Percentiles rank a stretch among this genome's conserved stretches.
These are phyloP conservation scores for Tetrahymena elliotti DNA, from an alignment of 73 alveolate genomes.

Conservation along the genomic window DNA sequence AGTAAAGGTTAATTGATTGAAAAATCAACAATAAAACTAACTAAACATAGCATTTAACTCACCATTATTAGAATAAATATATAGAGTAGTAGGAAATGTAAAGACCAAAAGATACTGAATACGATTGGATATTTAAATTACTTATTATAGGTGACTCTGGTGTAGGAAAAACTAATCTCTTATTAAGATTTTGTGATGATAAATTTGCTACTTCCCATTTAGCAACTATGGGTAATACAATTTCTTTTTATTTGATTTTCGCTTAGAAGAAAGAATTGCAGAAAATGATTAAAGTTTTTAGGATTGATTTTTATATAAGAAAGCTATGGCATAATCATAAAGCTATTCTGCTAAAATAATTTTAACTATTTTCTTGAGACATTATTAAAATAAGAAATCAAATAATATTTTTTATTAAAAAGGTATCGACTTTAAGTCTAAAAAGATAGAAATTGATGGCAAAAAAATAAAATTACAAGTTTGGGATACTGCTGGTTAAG, in stretches of 20 bases:
- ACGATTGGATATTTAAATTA: conserved; percentile 49
- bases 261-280: background rate
- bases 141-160: conserved; percentile 61
- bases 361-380: background rate
- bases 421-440: conserved; percentile 47
- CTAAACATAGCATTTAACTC: background rate
- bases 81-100: background rate
- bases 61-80: background rate
- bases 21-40: background rate
- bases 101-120: conserved; percentile 10
- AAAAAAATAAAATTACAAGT: conserved; percentile 45
- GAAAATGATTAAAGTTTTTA: background rate
- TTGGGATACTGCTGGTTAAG: conserved; percentile 49
- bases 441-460: conserved; percentile 48
- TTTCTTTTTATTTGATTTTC: background rate
- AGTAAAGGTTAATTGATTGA: background rate
- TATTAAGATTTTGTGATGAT: conserved; percentile 51
- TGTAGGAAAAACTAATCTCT: conserved; percentile 58
- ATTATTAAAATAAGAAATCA: background rate
- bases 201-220: conserved; percentile 46
- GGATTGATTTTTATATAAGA: too few relatives aligned
- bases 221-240: conserved; percentile 43
- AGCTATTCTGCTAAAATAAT: background rate
- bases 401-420: background rate
- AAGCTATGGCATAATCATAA: background rate